Evolutionary conservation across 2,329 filamentous ascomycete species (phyloP).

Genomic region (Xylaria sp.): DNA sequence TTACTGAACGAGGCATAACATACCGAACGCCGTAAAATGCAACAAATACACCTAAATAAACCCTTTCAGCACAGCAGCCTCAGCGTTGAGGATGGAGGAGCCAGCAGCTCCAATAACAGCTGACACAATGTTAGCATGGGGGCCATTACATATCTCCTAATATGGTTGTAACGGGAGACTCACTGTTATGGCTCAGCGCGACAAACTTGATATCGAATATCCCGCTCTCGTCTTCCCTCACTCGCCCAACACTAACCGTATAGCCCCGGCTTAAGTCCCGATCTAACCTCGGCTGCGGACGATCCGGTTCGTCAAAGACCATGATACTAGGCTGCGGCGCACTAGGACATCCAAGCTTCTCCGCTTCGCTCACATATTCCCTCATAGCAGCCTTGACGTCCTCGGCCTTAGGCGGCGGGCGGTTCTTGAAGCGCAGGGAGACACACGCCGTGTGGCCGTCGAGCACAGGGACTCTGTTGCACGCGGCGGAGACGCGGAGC

Average conservation of each 20-base stretch:
- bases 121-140: conserved; percentile 46
- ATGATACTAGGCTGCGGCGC: conserved; percentile 84
- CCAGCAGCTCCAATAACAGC: conserved; percentile 96
- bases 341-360: conserved; percentile 85
- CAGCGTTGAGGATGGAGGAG: conserved; percentile 93
- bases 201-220: conserved; percentile 97
- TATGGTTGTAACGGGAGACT: conserved; percentile 46
- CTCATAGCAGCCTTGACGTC: conserved; percentile 83
- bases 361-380: conserved; percentile 83
- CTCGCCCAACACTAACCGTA: conserved; percentile 87
- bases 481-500: conserved; percentile 84
- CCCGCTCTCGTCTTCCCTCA: conserved; percentile 85
- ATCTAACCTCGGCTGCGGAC: conserved; percentile 91
- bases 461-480: conserved; percentile 93
- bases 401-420: conserved; percentile 78
- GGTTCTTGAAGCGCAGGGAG: conserved; percentile 81
- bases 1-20: neutral
- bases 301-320: conserved; percentile 89
- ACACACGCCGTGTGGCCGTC: conserved; percentile 98
- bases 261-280: conserved; percentile 87
- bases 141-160: neutral
- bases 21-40: conserved; percentile 28
- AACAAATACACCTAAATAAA: conserved; percentile 65
- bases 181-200: conserved; percentile 83
- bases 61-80: conserved; percentile 90